These are phyloP conservation scores for Torulaspora delbrueckii DNA, from an alignment of 805 yeast species.

Conservation along the genomic window DNA sequence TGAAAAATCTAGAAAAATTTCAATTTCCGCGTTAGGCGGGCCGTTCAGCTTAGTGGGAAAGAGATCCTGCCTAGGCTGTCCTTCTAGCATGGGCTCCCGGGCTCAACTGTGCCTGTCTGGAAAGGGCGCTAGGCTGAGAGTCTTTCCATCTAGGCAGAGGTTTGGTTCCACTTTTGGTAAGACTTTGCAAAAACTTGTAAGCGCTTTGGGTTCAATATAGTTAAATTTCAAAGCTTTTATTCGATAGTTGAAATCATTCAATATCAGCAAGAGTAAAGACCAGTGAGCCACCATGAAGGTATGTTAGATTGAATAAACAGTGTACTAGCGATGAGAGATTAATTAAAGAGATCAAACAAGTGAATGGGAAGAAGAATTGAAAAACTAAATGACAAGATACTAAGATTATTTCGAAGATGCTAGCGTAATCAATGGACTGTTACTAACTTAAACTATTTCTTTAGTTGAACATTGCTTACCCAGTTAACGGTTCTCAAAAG, in stretches of 20 bases:
- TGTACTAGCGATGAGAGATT: not conserved
- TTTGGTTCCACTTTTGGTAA: not conserved
- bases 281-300: constrained; percentile 41
- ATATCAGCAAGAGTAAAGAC: constrained; percentile 19
- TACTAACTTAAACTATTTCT: constrained; percentile 22
- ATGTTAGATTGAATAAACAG: constrained; percentile 20
- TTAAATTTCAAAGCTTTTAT: constrained; percentile 5
- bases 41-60: not conserved
- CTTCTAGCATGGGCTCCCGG: not conserved
- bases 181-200: constrained; percentile 13
- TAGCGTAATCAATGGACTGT: not conserved
- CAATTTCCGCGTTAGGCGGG: not conserved
- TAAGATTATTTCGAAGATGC: too few species aligned
- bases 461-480: constrained; percentile 98
- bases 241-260: not conserved
- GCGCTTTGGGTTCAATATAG: constrained; percentile 26
- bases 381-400: too few species aligned
- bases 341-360: not conserved
- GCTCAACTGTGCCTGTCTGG: not conserved
- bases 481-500: constrained; percentile 99
- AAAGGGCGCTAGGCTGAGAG: not conserved
- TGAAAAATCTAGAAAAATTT: not conserved
- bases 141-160: not conserved
- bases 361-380: too few species aligned
- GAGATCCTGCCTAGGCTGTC: not conserved